A percentile compares a stretch with the other conserved stretches of the same genome.
These are phyloP conservation scores for Paramecium sonneborni DNA, from an alignment of 73 alveolate genomes.

Conservation along the genomic window DNA sequence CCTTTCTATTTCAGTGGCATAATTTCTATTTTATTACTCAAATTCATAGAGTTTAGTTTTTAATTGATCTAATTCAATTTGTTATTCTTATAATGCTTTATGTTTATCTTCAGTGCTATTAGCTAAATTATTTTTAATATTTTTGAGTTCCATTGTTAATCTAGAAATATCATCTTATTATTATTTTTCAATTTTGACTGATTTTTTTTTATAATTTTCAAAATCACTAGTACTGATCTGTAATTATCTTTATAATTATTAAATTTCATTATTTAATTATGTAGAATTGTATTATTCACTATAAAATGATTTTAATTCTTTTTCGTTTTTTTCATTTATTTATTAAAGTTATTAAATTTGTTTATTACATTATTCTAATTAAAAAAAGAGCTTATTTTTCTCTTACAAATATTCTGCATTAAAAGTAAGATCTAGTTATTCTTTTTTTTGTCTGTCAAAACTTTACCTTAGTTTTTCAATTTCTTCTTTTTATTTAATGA, in stretches of 20 bases:
- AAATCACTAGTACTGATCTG: not conserved
- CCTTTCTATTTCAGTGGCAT: not conserved
- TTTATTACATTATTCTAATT: not conserved
- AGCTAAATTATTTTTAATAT: not conserved
- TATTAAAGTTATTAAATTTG: not conserved
- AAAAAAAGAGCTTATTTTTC: not conserved
- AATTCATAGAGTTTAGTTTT: not conserved
- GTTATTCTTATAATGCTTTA: not conserved
- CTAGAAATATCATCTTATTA: not conserved
- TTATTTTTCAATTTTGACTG: not conserved
- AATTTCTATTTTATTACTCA: not conserved
- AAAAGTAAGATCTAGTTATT: not conserved
- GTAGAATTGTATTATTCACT: not conserved
- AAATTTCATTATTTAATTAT: not conserved
- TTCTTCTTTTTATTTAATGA: not conserved
- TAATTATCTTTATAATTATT: not conserved
- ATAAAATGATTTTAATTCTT: not conserved
- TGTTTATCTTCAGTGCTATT: conserved; percentile 14
- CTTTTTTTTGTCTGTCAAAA: not conserved
- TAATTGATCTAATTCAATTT: not conserved
- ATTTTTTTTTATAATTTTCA: not conserved
- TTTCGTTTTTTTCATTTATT: not conserved
- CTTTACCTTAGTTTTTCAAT: not conserved
- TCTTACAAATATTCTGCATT: conserved; percentile 13
- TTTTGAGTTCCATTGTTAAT: not conserved